A percentile compares a stretch with the other conserved stretches of the same genome.
Evolutionary conservation across 306 rosid species (phyloP).

Genomic region (Begonia peltatifolia): DNA sequence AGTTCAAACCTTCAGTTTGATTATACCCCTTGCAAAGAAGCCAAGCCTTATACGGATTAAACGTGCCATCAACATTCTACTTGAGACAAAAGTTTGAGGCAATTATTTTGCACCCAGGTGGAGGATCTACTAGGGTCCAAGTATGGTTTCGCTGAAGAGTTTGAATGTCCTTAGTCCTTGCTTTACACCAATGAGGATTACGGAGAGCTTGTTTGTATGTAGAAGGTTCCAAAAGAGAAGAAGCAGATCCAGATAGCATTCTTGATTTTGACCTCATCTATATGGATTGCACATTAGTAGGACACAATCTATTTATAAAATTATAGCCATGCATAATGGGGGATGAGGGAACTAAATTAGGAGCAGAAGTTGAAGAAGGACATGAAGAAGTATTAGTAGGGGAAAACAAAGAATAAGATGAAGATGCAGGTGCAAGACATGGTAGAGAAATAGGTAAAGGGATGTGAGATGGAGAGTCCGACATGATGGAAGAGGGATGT

Average conservation of each 20-base stretch:
- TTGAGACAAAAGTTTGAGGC: not conserved
- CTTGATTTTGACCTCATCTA: too few relatives aligned
- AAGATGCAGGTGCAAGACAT: not conserved
- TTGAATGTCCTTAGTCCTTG: not conserved
- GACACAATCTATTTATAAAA: not conserved
- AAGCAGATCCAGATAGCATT: not conserved
- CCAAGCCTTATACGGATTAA: not conserved
- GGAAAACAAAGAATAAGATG: not conserved
- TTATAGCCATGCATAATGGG: not conserved
- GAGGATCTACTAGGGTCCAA: not conserved
- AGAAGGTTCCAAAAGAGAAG: not conserved
- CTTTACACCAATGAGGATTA: not conserved
- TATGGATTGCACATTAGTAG: not conserved
- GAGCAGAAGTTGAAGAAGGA: not conserved
- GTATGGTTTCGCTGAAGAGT: not conserved
- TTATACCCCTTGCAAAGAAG: not conserved
- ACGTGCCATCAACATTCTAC: not conserved
- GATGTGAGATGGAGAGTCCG: not conserved
- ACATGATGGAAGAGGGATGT: not conserved
- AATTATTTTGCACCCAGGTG: not conserved
- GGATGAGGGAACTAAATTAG: not conserved
- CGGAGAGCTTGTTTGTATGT: not conserved
- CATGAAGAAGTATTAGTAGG: not conserved
- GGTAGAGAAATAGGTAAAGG: not conserved
- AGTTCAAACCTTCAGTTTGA: not conserved